Conservation (phyloP, 169 alveolate genomes). For the Babesia ovata region DNA sequence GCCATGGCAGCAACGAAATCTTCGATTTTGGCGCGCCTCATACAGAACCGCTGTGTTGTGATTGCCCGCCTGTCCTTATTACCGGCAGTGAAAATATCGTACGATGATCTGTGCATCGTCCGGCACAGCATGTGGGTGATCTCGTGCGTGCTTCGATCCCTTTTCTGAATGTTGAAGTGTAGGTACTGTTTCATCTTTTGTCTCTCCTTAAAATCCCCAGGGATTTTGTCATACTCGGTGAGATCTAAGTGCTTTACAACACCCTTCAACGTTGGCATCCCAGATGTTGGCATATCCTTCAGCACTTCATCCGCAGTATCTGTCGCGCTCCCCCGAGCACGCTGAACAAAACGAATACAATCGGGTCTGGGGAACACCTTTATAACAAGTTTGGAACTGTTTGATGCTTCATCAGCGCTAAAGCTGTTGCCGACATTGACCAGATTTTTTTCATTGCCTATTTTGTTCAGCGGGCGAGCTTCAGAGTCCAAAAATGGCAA, state of each 20-base stretch:
- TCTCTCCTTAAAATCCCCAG: constrained; percentile 30
- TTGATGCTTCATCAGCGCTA: constrained; percentile 6
- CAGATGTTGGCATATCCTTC: constrained; percentile 22
- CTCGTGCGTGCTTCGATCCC: constrained; percentile 89
- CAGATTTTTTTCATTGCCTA: background rate
- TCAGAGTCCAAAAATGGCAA: constrained; percentile 61
- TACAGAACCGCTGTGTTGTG: constrained; percentile 85
- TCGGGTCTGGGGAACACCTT: constrained; percentile 28
- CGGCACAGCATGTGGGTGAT: constrained; percentile 87
- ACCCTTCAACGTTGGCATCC: constrained; percentile 35
- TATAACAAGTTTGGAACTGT: background rate
- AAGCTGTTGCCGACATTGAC: background rate
- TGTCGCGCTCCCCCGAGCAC: background rate
- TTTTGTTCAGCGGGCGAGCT: constrained; percentile 7
- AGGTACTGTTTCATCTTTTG: constrained; percentile 60
- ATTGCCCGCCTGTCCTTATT: constrained; percentile 92
- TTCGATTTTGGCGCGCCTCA: constrained; percentile 73
- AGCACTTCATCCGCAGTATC: constrained; percentile 14
- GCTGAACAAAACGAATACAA: constrained; percentile 7
- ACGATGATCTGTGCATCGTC: constrained; percentile 79
- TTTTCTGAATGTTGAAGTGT: constrained; percentile 82
- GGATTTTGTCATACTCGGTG: constrained; percentile 45
- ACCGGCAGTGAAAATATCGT: constrained; percentile 87
- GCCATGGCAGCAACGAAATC: constrained; percentile 72
- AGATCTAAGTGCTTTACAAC: constrained; percentile 52